A percentile compares a stretch with the other conserved stretches of the same genome.
Conservation (phyloP, 1,284 basidiomycete species). For the Sporisorium graminicola region DNA sequence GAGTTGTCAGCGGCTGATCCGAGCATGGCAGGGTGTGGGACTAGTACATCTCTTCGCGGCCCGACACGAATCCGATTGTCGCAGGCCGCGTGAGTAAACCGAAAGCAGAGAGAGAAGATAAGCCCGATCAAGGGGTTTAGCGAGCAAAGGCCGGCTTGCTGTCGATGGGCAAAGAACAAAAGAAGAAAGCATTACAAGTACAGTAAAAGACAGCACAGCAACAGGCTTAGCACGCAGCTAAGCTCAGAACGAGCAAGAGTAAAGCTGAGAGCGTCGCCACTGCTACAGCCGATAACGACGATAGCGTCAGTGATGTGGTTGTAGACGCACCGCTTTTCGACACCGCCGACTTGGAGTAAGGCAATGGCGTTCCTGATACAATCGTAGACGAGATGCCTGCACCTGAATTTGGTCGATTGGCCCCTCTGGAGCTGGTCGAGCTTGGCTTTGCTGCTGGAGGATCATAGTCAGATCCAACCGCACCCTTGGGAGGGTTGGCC, state of each 20-base stretch:
- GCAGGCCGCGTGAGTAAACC: background rate
- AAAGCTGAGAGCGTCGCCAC: background rate
- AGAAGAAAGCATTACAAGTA: background rate
- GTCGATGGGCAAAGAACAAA: background rate
- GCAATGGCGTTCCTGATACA: constrained; percentile 34
- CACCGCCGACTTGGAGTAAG: constrained; percentile 37
- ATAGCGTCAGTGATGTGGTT: background rate
- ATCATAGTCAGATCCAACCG: constrained; percentile 36
- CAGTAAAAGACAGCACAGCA: background rate
- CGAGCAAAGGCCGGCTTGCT: constrained; percentile 25
- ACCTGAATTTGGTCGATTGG: background rate
- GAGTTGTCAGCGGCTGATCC: background rate
- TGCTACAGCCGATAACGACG: constrained; percentile 1
- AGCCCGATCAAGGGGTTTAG: background rate
- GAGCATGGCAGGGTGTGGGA: background rate
- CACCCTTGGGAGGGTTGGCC: constrained; percentile 12
- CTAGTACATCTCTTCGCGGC: constrained; percentile 12
- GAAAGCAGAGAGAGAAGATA: background rate
- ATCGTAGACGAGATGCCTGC: constrained; percentile 17
- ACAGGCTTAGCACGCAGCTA: background rate
- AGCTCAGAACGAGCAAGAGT: background rate
- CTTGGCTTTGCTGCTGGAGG: background rate
- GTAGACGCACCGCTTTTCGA: constrained; percentile 11
- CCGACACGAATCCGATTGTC: constrained; percentile 1
- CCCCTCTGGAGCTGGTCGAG: background rate